Evolutionary conservation across 495 filamentous ascomycete genomes (phyloP), one percentile per base, ranked within the genome.

Genomic region (Viridothelium virens): DNA sequence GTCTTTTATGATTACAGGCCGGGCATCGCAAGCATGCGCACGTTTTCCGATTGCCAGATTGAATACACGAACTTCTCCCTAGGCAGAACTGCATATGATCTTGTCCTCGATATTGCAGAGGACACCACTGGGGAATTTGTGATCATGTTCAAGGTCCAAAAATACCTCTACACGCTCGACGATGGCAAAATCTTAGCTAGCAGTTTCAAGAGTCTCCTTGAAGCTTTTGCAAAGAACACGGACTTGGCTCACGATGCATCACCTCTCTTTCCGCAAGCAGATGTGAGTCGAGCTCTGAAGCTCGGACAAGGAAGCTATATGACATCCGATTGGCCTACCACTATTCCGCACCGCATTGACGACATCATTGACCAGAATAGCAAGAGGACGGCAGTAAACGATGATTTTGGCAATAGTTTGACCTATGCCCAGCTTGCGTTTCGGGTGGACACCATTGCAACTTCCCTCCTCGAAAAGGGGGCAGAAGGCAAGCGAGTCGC

Each of bases 1-100:
- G 72, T 70, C 0, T 72, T 79, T n/a, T 67, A 79, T 62, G 74
- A 80, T 63, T 84, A 79, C 67, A 76, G 76, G 12, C 41, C 67
- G 46, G 63, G 63, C 14, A 63, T 77, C 9, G 66, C 69, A 2
- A 66, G 71, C 46, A 73, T 74, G 11, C 68, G 73, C 25, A 74
- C 39, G 47, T 69, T 69, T 76, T 18, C 65, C 66, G 38, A 69
- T 73, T 14, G 41, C 38, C 10, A 47, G 65, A 38, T 65, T 31
- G 14, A 14, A 36, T 18, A 2, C 36, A 36, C 3, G 10, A 18
- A 33, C 5, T 18, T 36, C 6, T 3, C 33, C 14, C 53, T 36
- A 34, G 53, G 53, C 6, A 6, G 53, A 36, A 7, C 14, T 59
- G 53, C 53, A 33, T 59, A 59, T 59, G 53, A 59, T 36, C 6